Percentiles rank a stretch among this genome's conserved stretches.
Evolutionary conservation across 2,329 filamentous ascomycete genomes (phyloP).

Genomic region (Arthroderma uncinatum): DNA sequence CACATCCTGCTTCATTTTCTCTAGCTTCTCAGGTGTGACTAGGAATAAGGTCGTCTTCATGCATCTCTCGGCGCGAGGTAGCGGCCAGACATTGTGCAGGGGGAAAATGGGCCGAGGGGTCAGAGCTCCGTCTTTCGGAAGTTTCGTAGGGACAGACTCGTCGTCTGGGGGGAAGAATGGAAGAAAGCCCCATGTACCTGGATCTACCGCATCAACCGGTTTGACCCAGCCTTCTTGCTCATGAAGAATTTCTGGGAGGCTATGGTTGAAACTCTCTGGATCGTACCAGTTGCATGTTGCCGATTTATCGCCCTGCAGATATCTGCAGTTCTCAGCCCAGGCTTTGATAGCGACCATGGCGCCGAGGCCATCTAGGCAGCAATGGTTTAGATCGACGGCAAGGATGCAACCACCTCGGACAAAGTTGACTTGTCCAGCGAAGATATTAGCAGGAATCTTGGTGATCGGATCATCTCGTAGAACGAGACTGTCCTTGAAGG

Average conservation of each 20-base stretch:
- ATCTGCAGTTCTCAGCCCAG: constrained; percentile 6
- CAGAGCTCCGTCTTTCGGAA: neutral
- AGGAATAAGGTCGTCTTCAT: constrained; percentile 5
- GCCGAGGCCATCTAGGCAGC: constrained; percentile 3
- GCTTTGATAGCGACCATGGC: neutral
- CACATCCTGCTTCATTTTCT: constrained; percentile 5
- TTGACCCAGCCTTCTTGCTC: constrained; percentile 1
- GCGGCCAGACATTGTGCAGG: constrained; percentile 1
- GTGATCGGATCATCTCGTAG: constrained; percentile 2
- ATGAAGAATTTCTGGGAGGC: constrained; percentile 1
- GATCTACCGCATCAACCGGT: neutral
- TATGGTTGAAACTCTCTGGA: constrained; percentile 5
- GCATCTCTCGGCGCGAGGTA: neutral
- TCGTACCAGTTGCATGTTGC: constrained; percentile 5
- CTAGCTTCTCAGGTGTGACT: neutral
- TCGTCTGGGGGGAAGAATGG: constrained; percentile 2
- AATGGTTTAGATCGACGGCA: constrained; percentile 5
- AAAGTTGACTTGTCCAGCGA: constrained; percentile 4
- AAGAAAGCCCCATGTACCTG: constrained; percentile 1
- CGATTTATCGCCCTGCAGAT: constrained; percentile 3
- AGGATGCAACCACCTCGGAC: constrained; percentile 2
- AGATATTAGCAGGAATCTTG: constrained; percentile 2
- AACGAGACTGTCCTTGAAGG: constrained; percentile 5
- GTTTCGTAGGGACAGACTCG: neutral
- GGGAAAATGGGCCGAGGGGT: neutral